phyloP scores from a whole-genome alignment of 345 rosid species.

The Pugionium dolabratum region DNA sequence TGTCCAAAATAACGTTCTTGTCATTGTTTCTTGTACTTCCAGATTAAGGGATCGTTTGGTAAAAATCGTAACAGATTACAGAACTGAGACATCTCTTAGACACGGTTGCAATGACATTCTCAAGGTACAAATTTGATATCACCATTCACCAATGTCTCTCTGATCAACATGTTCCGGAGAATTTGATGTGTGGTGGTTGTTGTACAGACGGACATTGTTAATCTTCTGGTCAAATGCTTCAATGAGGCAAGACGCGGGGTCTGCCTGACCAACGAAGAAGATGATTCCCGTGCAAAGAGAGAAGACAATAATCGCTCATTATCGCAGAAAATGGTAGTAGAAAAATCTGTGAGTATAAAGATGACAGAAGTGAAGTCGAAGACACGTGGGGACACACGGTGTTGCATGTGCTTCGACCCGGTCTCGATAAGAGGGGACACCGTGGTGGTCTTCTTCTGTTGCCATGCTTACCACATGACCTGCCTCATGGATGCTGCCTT shows the following conservation, averaged over 20 bases:
- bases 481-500: conserved; percentile 85
- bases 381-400: conserved; percentile 84
- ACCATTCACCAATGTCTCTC: not conserved
- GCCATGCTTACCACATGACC: conserved; percentile 84
- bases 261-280: conserved; percentile 69
- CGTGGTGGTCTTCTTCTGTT: conserved; percentile 82
- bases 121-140: conserved; percentile 54
- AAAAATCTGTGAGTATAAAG: conserved; percentile 46
- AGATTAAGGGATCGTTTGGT: conserved; percentile 94
- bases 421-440: conserved; percentile 79
- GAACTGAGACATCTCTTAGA: conserved; percentile 98
- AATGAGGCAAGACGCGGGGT: conserved; percentile 85
- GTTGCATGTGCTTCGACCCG: conserved; percentile 94
- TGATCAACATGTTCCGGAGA: conserved; percentile 4
- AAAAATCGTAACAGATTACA: conserved; percentile 91
- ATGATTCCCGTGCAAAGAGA: conserved; percentile 57
- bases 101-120: conserved; percentile 97
- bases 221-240: conserved; percentile 84
- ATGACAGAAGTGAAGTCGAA: conserved; percentile 80
- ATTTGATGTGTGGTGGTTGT: conserved; percentile 31
- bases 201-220: conserved; percentile 84
- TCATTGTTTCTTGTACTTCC: conserved; percentile 37
- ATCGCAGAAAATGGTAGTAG: conserved; percentile 44
- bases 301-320: conserved; percentile 51
- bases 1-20: not conserved